Evolutionary conservation across 2,329 filamentous ascomycete species (phyloP).

Genomic region (Fusarium caatingaense): DNA sequence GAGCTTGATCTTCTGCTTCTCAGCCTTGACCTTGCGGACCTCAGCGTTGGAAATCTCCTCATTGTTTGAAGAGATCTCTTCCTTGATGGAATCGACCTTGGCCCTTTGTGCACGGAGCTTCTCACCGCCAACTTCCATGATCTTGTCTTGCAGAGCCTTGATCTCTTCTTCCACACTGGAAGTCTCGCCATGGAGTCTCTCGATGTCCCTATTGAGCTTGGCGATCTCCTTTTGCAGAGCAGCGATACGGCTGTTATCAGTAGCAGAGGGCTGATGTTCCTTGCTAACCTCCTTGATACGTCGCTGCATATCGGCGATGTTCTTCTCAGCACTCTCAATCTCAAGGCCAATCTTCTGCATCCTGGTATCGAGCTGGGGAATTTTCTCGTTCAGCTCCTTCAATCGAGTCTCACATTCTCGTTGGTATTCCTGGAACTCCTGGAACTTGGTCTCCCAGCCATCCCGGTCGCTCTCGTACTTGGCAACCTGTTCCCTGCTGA

Average conservation of each 20-base stretch:
- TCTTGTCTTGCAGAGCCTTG: slow-evolving; percentile 91
- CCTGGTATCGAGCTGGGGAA: slow-evolving; percentile 87
- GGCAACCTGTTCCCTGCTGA: slow-evolving; percentile 85
- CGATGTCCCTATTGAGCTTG: slow-evolving; percentile 80
- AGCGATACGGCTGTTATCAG: slow-evolving; percentile 79
- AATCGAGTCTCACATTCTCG: slow-evolving; percentile 80
- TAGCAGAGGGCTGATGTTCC: slow-evolving; percentile 83
- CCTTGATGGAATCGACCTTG: slow-evolving; percentile 89
- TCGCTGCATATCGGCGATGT: slow-evolving; percentile 84
- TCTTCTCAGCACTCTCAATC: slow-evolving; percentile 85
- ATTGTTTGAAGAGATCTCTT: slow-evolving; percentile 81
- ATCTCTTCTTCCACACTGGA: slow-evolving; percentile 92
- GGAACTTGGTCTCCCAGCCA: slow-evolving; percentile 82
- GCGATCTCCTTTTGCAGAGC: slow-evolving; percentile 82
- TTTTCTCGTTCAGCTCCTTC: slow-evolving; percentile 77
- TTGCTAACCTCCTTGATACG: slow-evolving; percentile 85
- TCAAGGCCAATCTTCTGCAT: slow-evolving; percentile 93
- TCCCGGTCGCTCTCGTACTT: slow-evolving; percentile 92
- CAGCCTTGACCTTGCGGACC: slow-evolving; percentile 88
- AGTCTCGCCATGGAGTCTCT: slow-evolving; percentile 85
- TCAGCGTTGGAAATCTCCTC: slow-evolving; percentile 89
- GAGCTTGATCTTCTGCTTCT: slow-evolving; percentile 90
- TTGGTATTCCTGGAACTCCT: slow-evolving; percentile 86
- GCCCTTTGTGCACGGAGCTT: slow-evolving; percentile 89
- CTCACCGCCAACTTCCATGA: slow-evolving; percentile 97